A percentile compares a stretch with the other conserved stretches of the same genome.
These are phyloP conservation scores for Rubia peregrina DNA, from an alignment of 305 asterid species.

Conservation along the genomic window DNA sequence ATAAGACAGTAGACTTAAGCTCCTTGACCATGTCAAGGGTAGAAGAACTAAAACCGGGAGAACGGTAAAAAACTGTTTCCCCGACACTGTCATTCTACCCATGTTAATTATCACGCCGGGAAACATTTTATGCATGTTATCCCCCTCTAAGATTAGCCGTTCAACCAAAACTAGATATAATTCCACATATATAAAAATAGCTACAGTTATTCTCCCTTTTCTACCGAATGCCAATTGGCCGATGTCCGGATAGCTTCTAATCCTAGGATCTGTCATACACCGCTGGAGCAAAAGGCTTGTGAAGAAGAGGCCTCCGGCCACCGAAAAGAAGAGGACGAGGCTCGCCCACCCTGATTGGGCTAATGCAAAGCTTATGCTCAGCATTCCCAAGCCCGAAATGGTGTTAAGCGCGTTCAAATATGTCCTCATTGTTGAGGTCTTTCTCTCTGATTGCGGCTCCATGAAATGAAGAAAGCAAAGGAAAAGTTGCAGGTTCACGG, in stretches of 20 bases:
- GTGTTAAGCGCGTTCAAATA: too few species aligned
- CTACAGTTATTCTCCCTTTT: neutral
- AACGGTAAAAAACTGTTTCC: conserved; percentile 3
- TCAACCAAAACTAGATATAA: neutral
- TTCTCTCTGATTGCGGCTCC: too few species aligned
- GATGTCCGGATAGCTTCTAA: neutral
- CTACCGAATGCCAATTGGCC: neutral
- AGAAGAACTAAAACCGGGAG: conserved; percentile 25
- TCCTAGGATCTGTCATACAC: neutral
- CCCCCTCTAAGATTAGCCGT: neutral
- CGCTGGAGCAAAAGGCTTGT: neutral
- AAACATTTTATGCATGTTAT: conserved; percentile 16
- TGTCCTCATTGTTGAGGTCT: too few species aligned
- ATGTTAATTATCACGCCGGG: conserved; percentile 13
- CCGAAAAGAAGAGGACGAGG: neutral
- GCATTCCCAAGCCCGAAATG: neutral
- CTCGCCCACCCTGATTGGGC: neutral
- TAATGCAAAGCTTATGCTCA: neutral
- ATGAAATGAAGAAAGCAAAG: too few species aligned
- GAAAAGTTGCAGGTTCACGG: too few species aligned
- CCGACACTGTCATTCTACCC: neutral
- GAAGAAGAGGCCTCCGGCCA: neutral
- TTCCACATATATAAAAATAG: neutral
- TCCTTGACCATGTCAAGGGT: conserved; percentile 37
- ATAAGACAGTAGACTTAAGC: conserved; percentile 25